Base-by-base conservation (phyloP, 805 yeast genomes). In the Candida palmyrensis region DNA sequence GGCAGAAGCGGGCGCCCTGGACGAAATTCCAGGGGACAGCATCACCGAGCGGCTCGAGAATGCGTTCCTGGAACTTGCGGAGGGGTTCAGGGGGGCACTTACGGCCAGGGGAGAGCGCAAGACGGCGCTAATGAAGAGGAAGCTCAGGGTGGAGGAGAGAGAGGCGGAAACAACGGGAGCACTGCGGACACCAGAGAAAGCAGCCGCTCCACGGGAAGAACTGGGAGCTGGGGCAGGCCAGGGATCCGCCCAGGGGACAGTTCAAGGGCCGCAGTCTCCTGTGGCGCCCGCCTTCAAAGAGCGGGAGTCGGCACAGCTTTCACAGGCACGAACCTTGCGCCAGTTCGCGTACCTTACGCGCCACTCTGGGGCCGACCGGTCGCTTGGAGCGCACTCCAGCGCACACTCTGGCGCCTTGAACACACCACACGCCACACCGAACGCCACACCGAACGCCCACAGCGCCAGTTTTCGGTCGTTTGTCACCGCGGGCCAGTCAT, bases 261-360 rank as follows among this genome's bases (percentile, higher is more conserved):
- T 16, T 12, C 10, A n/a, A 11, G 32, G n/a, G 4, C 6, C 20
- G 3, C 16, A 4, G 15, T 14, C 23, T 22, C 24, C 25, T 11
- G 30, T 18, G 13, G 36, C 46, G 24, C 40, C 39, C 4, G 35
- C 42, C 3, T 44, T 55, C 37, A 45, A 44, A 26, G 68, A 61
- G 4, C 45, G 46, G 16, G 68, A 61, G 41, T 34, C 38, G 5
- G 48, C 39, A 24, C 16, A 59, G 11, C 27, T 62, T 2, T 38
- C 47, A 5, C 48, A 42, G 33, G 70, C 65, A 13, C 57, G 47
- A 33, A 39, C 49, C 10, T 39, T 51, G 12, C 53, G 50, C 22
- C 51, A 44, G 36, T 60, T 55, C 28, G 52, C 57, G 6, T 65
- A 64, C 38, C 49, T 66, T 30, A 40, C 52, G 13, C 53, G 54